Base-by-base conservation (phyloP, 345 rosid species). In the Syzygium aromaticum region DNA sequence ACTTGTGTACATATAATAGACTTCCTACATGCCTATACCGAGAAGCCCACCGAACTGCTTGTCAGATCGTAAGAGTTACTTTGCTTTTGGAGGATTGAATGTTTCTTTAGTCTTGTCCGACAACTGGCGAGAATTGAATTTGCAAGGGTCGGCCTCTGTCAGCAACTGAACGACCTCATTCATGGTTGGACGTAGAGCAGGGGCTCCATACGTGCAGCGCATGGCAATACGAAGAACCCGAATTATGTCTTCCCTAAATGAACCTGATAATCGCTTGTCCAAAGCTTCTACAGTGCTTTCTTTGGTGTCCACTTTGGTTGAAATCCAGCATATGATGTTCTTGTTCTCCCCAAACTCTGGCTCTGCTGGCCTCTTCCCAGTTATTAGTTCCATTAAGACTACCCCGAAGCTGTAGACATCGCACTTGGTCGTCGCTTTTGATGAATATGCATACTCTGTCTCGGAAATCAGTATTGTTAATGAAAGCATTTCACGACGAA, bases 321-420 rank as follows among this genome's bases (percentile, higher is more conserved):
- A 94, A 57, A 96, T 91, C 98, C 98, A 95, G 85, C 92, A 90
- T 52, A 95, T 93, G 88, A 97, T 95, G 90, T 95, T 96, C 93
- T 94, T 97, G 92, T 91, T 94, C 88, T 94, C 98, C 33, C 98
- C 99, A 33, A 94, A 96, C 77, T 94, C 95, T 23, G 93, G 85
- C 86, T 95, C 97, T 28, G 95, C 94, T 3, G 97, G 95, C 89
- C 95, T 94, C 92, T 93, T 96, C 84, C 98, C 98, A 1, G 98
- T 97, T 89, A 96, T 91, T 12, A 96, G 92, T 87, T 97, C 99
- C 98, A 97, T 90, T 88, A 97, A 85, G 89, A 97, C 98, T 1
- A 97, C 98, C 51, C 99, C 98, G 27, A 93, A 97, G 87, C 99
- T 97, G 90, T 95, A 97, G 12, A 97, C 99, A 86, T 97, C 99